Conservation (phyloP, 1,284 basidiomycete species). For the Rhizopogon parksii region DNA sequence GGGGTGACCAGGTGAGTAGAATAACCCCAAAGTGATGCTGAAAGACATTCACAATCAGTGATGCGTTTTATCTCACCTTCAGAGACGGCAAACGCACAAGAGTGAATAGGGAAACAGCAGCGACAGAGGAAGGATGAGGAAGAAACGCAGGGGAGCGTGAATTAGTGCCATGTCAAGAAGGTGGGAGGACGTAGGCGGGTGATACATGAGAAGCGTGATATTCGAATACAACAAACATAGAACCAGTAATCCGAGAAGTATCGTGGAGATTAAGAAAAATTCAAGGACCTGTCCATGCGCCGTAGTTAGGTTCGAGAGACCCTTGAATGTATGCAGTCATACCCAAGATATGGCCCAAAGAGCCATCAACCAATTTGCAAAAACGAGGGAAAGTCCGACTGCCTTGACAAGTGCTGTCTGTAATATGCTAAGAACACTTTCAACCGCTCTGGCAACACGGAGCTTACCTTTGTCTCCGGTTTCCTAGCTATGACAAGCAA, state of each 20-base stretch:
- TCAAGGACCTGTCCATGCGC: slow-evolving; percentile 42
- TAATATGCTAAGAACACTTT: not conserved
- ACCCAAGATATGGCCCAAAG: slow-evolving; percentile 82
- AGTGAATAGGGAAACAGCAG: slow-evolving; percentile 45
- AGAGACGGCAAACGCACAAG: slow-evolving; percentile 33
- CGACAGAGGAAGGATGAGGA: slow-evolving; percentile 50
- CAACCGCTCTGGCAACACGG: not conserved
- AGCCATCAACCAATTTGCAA: slow-evolving; percentile 79
- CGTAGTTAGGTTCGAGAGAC: not conserved
- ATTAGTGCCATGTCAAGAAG: slow-evolving; percentile 63
- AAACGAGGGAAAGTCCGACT: slow-evolving; percentile 70
- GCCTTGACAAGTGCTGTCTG: slow-evolving; percentile 66
- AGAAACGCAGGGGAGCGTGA: slow-evolving; percentile 68
- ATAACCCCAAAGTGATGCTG: slow-evolving; percentile 54
- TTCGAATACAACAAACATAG: slow-evolving; percentile 62
- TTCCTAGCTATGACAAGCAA: slow-evolving; percentile 67
- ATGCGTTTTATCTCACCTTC: slow-evolving; percentile 23
- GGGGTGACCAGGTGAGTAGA: slow-evolving; percentile 34
- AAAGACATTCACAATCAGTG: slow-evolving; percentile 32
- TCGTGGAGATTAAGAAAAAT: slow-evolving; percentile 54
- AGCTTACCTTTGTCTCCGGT: slow-evolving; percentile 69
- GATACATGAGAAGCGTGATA: slow-evolving; percentile 57
- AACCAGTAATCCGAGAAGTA: slow-evolving; percentile 55
- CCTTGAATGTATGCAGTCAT: slow-evolving; percentile 14
- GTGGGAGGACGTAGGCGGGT: slow-evolving; percentile 48